phyloP scores from a whole-genome alignment of 148 eudicot species.

The Rhododendron vialii region DNA sequence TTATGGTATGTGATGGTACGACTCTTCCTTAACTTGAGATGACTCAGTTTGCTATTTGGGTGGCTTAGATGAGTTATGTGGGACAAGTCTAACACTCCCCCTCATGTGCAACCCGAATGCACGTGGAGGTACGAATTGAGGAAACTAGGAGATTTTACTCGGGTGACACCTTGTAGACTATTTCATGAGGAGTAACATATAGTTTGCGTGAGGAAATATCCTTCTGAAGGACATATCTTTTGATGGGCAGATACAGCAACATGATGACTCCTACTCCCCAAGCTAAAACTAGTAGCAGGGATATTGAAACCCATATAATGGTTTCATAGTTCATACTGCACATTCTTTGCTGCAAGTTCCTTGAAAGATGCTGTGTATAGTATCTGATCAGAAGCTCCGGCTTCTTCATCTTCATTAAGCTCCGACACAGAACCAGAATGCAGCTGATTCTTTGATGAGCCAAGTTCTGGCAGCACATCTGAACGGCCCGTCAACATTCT shows the following conservation, averaged over 20 bases:
- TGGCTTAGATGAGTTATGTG: too few species aligned
- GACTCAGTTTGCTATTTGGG: too few species aligned
- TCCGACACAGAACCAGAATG: slow-evolving; percentile 46
- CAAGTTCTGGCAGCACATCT: slow-evolving; percentile 38
- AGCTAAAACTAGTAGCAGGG: slow-evolving; percentile 75
- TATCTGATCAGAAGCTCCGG: slow-evolving; percentile 34
- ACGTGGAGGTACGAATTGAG: too few species aligned
- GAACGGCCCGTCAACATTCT: slow-evolving; percentile 70
- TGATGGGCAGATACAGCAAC: slow-evolving; percentile 70
- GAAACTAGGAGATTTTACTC: too few species aligned
- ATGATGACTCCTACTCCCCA: slow-evolving; percentile 83
- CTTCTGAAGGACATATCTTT: slow-evolving; percentile 71
- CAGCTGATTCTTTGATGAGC: slow-evolving; percentile 45
- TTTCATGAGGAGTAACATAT: slow-evolving; percentile 63
- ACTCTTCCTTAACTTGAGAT: too few species aligned
- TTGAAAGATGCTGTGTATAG: slow-evolving; percentile 76
- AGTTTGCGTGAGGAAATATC: slow-evolving; percentile 70
- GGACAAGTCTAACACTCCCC: too few species aligned
- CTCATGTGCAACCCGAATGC: too few species aligned
- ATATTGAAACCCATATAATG: slow-evolving; percentile 77
- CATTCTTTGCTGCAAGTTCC: slow-evolving; percentile 49
- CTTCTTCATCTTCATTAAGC: slow-evolving; percentile 53
- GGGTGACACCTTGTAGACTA: slow-evolving; percentile 55
- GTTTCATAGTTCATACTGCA: slow-evolving; percentile 52
- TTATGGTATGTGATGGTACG: too few species aligned